These are phyloP conservation scores for Nannochloris sp. DNA, from an alignment of 139 green algal species.

Conservation along the genomic window DNA sequence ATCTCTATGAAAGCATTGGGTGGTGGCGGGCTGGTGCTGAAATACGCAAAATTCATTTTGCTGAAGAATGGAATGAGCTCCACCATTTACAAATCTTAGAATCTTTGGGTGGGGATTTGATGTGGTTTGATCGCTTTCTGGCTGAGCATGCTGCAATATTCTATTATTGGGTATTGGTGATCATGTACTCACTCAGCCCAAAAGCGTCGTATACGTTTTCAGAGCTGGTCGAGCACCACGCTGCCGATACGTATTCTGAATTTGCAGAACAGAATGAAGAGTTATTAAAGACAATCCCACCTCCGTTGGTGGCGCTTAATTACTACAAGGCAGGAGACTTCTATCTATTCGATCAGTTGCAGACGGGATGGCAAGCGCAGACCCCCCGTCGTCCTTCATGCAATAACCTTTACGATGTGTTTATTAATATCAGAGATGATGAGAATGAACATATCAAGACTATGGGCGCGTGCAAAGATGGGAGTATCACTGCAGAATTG, in stretches of 20 bases:
- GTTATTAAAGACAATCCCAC: conserved; percentile 67
- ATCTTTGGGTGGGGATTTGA: conserved; percentile 81
- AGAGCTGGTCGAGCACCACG: conserved; percentile 79
- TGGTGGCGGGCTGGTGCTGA: conserved; percentile 79
- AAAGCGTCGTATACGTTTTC: conserved; percentile 88
- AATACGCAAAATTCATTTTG: conserved; percentile 83
- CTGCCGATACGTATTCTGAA: conserved; percentile 81
- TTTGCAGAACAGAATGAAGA: conserved; percentile 72
- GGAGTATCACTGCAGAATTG: too few relatives aligned
- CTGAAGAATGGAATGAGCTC: conserved; percentile 94
- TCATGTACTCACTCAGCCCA: conserved; percentile 70
- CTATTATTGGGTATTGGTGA: conserved; percentile 85
- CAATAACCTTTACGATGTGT: conserved; percentile 79
- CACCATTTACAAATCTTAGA: conserved; percentile 95
- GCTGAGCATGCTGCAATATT: conserved; percentile 76
- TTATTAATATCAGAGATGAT: conserved; percentile 84
- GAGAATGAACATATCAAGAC: conserved; percentile 91
- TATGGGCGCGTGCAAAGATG: conserved; percentile 79
- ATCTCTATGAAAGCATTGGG: conserved; percentile 86
- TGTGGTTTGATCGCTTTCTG: conserved; percentile 87
- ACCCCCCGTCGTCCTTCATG: conserved; percentile 30
- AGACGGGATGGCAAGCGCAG: conserved; percentile 31
- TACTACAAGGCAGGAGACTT: conserved; percentile 87
- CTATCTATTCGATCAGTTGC: conserved; percentile 76
- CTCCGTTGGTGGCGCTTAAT: conserved; percentile 73